Base-by-base conservation (phyloP, 257 asterid genomes). In the Apocynum venetum region DNA sequence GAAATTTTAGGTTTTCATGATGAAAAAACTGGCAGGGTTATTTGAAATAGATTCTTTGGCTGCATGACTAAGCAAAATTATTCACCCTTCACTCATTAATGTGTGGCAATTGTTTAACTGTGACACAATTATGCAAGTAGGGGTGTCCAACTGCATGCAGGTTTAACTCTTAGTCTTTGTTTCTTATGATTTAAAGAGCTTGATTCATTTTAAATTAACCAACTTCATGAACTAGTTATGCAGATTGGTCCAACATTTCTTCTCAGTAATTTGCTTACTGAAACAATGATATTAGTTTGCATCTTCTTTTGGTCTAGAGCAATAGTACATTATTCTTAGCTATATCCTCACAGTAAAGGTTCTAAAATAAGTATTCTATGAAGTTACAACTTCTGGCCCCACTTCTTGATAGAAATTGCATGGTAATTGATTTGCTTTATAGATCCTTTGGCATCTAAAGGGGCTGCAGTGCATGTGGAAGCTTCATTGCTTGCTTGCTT, bases 1-100 rank as follows among this genome's bases (percentile, higher is more conserved):
- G 6, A 20, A 81, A n/a, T 35, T 67, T 44, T 44, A 55, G 65
- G 56, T 77, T 14, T 77, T 53, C 46, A 67, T 43, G 48, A 68
- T 59, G 25, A 4, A 68, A 40, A n/a, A 53, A 60, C 38, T 40
- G 19, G 67, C 11, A 38, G 41, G 31, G 64, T 20, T 67, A 7
- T 63, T 31, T 36, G 11, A 43, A 12, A 12, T 68, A 11, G 49
- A 67, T 68, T 52, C 40, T 64, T 13, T 38, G 70, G 20, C 47
- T 61, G 70, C 47, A 36, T 36, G 40, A 64, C n/a, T 36, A 36
- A 36, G 4, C 7, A 36, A 64, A 13, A 13, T 36, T 38, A 64
- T 36, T 64, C 17, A 64, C 12, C 2, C 2, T 59, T 59, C 36
- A n/a, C 13, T n/a, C 0, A 64, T 36, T 64, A 36, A 15, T 64